These are phyloP conservation scores for Termitomyces sp. DNA, from an alignment of 768 basidiomycete genomes.

Conservation along the genomic window DNA sequence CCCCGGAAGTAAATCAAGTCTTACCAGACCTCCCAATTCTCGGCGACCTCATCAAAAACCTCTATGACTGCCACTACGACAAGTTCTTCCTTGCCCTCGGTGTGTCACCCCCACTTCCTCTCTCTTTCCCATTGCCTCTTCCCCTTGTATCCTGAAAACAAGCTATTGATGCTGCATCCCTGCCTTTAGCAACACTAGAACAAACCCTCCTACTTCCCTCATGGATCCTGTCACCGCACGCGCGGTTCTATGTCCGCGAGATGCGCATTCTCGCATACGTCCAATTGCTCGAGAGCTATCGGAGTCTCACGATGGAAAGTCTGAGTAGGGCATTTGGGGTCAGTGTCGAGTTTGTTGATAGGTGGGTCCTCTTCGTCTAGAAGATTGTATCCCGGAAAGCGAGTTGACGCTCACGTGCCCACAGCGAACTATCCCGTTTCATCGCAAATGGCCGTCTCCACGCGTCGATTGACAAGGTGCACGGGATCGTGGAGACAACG, in stretches of 20 bases:
- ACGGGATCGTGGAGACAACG: constrained; percentile 90
- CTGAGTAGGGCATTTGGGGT: constrained; percentile 88
- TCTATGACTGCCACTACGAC: constrained; percentile 93
- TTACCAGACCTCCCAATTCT: constrained; percentile 80
- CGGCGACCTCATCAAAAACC: constrained; percentile 75
- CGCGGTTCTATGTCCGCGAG: constrained; percentile 88
- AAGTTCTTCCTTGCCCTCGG: constrained; percentile 91
- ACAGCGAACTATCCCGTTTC: constrained; percentile 85
- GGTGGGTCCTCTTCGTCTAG: constrained; percentile 36
- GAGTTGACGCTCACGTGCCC: neutral
- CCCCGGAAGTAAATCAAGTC: constrained; percentile 85
- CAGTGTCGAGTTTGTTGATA: constrained; percentile 81
- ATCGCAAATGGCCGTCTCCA: constrained; percentile 84
- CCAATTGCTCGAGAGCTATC: constrained; percentile 89
- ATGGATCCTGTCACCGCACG: constrained; percentile 78
- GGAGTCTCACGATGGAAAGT: constrained; percentile 83
- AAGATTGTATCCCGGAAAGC: neutral
- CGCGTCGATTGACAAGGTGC: constrained; percentile 92
- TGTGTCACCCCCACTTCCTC: constrained; percentile 23
- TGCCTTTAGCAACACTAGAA: constrained; percentile 71
- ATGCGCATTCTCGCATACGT: constrained; percentile 93
- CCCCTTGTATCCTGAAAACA: no score
- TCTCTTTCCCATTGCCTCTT: no score
- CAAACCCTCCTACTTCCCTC: constrained; percentile 85
- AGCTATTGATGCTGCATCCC: no score